Percentiles rank a stretch among this genome's conserved stretches.
These are phyloP conservation scores for Dioscorea dumetorum DNA, from an alignment of 106 monocot genomes.

Conservation along the genomic window DNA sequence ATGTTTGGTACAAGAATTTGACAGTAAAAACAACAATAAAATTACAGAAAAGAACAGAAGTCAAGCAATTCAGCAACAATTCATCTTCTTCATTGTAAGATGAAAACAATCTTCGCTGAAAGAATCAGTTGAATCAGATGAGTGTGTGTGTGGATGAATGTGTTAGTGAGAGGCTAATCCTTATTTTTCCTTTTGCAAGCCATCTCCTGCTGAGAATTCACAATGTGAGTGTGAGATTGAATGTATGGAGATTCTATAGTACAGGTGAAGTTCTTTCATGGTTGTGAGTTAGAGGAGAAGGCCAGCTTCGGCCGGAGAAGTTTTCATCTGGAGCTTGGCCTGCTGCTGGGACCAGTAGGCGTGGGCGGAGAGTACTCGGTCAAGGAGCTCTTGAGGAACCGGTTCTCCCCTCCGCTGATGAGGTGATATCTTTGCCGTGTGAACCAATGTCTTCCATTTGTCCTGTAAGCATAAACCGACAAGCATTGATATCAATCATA, in stretches of 20 bases:
- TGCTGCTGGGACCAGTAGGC: constrained; percentile 91
- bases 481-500: not conserved
- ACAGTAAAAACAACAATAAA: too few species aligned
- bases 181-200: constrained; percentile 2
- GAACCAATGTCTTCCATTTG: constrained; percentile 98
- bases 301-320: constrained; percentile 14
- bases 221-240: constrained; percentile 5
- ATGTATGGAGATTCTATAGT: constrained; percentile 6
- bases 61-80: too few species aligned
- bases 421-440: constrained; percentile 83
- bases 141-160: too few species aligned
- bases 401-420: constrained; percentile 95
- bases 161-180: not conserved
- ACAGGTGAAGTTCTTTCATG: not conserved
- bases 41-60: too few species aligned
- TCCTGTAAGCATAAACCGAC: constrained; percentile 35
- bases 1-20: too few species aligned
- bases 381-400: constrained; percentile 89
- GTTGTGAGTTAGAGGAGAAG: constrained; percentile 19
- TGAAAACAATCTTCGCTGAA: not conserved
- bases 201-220: constrained; percentile 12
- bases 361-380: constrained; percentile 78
- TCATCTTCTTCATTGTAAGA: too few species aligned
- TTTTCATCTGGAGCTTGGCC: constrained; percentile 54
- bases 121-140: constrained; percentile 9